Evolutionary conservation across 208 protist species (phyloP), one percentile per base, ranked within the genome.

Genomic region (Trypanosoma avium): DNA sequence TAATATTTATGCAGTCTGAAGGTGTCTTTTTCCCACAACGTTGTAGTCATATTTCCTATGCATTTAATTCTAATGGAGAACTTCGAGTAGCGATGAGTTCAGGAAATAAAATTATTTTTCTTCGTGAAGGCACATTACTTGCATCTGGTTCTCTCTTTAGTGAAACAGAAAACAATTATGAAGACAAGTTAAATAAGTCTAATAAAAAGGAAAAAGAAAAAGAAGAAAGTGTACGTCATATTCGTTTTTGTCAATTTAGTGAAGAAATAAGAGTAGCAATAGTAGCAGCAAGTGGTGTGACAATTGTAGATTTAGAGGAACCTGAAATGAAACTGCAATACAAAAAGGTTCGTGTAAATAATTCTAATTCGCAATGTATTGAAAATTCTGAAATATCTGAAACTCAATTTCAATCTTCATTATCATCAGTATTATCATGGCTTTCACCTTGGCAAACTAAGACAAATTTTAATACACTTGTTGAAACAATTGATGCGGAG

Each of bases 61-160:
- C 77, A 38, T 71, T 87, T 27, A 82, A 70, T 40, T 58, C 61
- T 2, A 67, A 53, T 13, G 88, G 84, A 3, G 75, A 84, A 58
- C 59, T 94, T 3, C 73, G 75, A 58, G 85, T 76, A 0, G 88
- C 75, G n/a, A 82, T 94, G 53, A 77, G 70, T n/a, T 67, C 73
- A 4, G 82, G 68, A 15, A 67, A 81, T 53, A 54, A 78, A 19
- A 42, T 94, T 5, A 42, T 94, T 35, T 54, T 94, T 32, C 62
- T 94, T 27, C 81, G 71, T 46, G 79, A 67, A 82, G 42, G 82
- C 72, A 30, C 64, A 57, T 8, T 70, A 59, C 24, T 48, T 84
- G 82, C 81, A 48, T 81, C 73, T 30, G 74, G 65, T 10, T 24
- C 49, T 19, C 59, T 76, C 24, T 58, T 70, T 0, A 49, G 70